Evolutionary conservation across 2,329 filamentous ascomycete genomes (phyloP).

Genomic region (Pleurostoma richardsiae): DNA sequence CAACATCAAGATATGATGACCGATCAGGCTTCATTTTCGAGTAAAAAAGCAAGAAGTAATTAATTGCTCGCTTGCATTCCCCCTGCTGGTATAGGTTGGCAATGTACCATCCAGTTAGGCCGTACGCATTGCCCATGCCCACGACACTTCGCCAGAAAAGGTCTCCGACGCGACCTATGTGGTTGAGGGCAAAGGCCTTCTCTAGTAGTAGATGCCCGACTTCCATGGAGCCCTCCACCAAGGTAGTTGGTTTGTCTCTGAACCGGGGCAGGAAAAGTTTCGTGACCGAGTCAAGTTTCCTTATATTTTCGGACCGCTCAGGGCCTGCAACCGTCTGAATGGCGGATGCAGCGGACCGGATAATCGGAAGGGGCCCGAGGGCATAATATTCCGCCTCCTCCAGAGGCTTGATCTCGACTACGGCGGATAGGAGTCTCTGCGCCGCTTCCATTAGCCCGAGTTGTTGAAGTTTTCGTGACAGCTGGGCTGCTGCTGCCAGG

Average conservation of each 20-base stretch:
- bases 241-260: conserved; percentile 10
- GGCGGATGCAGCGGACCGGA: conserved; percentile 10
- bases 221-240: neutral
- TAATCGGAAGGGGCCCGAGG: conserved; percentile 26
- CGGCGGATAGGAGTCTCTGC: conserved; percentile 18
- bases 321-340: neutral
- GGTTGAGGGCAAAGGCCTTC: neutral
- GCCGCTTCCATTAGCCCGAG: conserved; percentile 23
- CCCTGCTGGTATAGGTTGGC: conserved; percentile 18
- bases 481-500: conserved; percentile 16
- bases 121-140: conserved; percentile 13
- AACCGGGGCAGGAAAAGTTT: conserved; percentile 25
- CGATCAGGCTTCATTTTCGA: conserved; percentile 15
- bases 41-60: conserved; percentile 25
- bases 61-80: conserved; percentile 25
- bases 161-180: conserved; percentile 1
- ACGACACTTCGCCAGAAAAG: conserved; percentile 25
- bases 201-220: neutral
- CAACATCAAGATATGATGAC: conserved; percentile 16
- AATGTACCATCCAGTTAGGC: conserved; percentile 24
- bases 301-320: neutral
- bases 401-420: conserved; percentile 19
- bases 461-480: conserved; percentile 26
- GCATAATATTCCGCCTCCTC: conserved; percentile 26
- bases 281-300: conserved; percentile 16